phyloP scores from a whole-genome alignment of 805 yeast genomes.

The Myxozyma vanderwaltii region DNA sequence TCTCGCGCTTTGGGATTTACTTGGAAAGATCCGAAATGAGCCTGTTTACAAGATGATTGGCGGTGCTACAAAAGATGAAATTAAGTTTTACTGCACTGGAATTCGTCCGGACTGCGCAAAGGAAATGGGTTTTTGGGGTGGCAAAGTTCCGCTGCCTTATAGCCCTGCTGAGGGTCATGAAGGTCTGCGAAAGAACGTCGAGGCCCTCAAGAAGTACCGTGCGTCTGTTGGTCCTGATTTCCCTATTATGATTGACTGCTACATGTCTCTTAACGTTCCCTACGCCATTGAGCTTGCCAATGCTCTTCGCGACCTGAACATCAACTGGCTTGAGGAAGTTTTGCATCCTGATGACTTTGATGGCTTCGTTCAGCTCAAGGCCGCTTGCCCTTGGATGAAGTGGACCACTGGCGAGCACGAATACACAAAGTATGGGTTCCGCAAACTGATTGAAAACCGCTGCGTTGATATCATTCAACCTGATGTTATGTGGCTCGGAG shows the following conservation, averaged over 20 bases:
- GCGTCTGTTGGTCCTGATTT: conserved; percentile 54
- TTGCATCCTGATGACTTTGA: conserved; percentile 56
- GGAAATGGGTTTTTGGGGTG: conserved; percentile 57
- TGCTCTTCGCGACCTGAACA: conserved; percentile 50
- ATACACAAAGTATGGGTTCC: conserved; percentile 54
- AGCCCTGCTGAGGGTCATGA: conserved; percentile 56
- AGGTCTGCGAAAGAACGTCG: conserved; percentile 52
- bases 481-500: conserved; percentile 59
- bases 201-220: conserved; percentile 50
- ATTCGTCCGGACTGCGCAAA: conserved; percentile 53
- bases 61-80: conserved; percentile 51
- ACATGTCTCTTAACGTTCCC: conserved; percentile 54
- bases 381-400: conserved; percentile 52
- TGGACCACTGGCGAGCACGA: conserved; percentile 59
- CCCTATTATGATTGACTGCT: conserved; percentile 58
- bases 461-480: conserved; percentile 54
- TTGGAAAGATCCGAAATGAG: conserved; percentile 53
- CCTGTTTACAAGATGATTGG: conserved; percentile 57
- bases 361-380: conserved; percentile 51
- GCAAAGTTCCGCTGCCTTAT: conserved; percentile 54
- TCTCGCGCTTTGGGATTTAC: conserved; percentile 54
- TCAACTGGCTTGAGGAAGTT: conserved; percentile 58
- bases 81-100: conserved; percentile 55
- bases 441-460: conserved; percentile 54
- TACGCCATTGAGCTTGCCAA: conserved; percentile 51